phyloP scores from a whole-genome alignment of 2,329 filamentous ascomycete genomes.

The Allantophomopsis cytisporea region DNA sequence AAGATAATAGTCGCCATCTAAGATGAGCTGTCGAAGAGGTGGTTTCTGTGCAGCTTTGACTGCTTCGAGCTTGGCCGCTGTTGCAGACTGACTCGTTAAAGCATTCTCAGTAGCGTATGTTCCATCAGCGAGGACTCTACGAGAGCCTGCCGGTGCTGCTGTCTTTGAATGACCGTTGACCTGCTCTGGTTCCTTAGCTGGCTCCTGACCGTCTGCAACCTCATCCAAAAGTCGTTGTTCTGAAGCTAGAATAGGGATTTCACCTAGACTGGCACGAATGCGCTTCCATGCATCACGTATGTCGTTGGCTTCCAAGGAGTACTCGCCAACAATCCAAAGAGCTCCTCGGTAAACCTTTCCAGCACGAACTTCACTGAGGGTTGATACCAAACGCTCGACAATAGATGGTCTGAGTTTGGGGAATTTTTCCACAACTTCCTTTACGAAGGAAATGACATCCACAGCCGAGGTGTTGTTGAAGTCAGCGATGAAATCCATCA shows the following conservation, averaged over 20 bases:
- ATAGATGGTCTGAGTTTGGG: conserved; percentile 79
- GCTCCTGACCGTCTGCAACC: conserved; percentile 54
- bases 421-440: conserved; percentile 98
- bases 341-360: conserved; percentile 96
- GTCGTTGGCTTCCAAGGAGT: conserved; percentile 84
- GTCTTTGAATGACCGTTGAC: conserved; percentile 70
- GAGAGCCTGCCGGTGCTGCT: conserved; percentile 66
- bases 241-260: conserved; percentile 92
- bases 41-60: conserved; percentile 97
- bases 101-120: conserved; percentile 97
- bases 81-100: conserved; percentile 81
- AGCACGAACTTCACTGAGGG: conserved; percentile 82
- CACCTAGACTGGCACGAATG: conserved; percentile 83
- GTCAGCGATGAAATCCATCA: conserved; percentile 99
- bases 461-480: conserved; percentile 96
- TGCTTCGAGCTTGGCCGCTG: conserved; percentile 82
- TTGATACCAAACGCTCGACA: conserved; percentile 76
- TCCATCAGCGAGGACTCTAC: conserved; percentile 87
- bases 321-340: conserved; percentile 96
- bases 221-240: conserved; percentile 88
- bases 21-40: conserved; percentile 82
- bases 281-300: conserved; percentile 95
- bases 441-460: conserved; percentile 96
- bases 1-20: conserved; percentile 95
- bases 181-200: conserved; percentile 46